A percentile compares a stretch with the other conserved stretches of the same genome.
Evolutionary conservation across 257 asterid species (phyloP).

Genomic region (Nicotiana sylvestris): DNA sequence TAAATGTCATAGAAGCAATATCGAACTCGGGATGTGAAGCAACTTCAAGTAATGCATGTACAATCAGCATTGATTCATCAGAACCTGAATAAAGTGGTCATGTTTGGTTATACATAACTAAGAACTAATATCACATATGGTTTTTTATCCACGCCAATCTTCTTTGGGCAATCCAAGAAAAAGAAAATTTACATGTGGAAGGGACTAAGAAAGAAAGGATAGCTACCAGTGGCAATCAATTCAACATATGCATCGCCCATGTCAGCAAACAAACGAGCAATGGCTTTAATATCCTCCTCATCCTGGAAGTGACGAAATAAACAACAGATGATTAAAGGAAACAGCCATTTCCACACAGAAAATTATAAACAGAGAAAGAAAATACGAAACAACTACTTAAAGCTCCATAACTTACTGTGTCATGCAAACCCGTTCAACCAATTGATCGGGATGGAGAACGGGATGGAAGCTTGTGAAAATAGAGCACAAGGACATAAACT

Average conservation of each 20-base stretch:
- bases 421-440: neutral
- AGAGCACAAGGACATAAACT: neutral
- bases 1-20: slow-evolving; percentile 97
- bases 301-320: slow-evolving; percentile 54
- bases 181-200: slow-evolving; percentile 4
- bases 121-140: neutral
- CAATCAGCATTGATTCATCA: slow-evolving; percentile 91
- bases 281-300: slow-evolving; percentile 97
- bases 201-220: neutral
- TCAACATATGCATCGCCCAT: slow-evolving; percentile 98
- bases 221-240: slow-evolving; percentile 89
- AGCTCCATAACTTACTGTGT: neutral
- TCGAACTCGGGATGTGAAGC: slow-evolving; percentile 96
- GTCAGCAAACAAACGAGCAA: slow-evolving; percentile 97
- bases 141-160: neutral
- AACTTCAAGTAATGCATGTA: slow-evolving; percentile 91
- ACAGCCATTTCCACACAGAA: neutral
- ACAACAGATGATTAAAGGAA: slow-evolving; percentile 10
- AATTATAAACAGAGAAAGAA: neutral
- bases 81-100: slow-evolving; percentile 64
- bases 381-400: neutral
- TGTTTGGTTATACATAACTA: neutral
- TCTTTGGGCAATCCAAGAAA: neutral
- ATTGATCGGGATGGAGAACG: neutral
- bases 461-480: neutral